Conservation (phyloP, 768 basidiomycete species). For the Hortiboletus flavorubellus region DNA sequence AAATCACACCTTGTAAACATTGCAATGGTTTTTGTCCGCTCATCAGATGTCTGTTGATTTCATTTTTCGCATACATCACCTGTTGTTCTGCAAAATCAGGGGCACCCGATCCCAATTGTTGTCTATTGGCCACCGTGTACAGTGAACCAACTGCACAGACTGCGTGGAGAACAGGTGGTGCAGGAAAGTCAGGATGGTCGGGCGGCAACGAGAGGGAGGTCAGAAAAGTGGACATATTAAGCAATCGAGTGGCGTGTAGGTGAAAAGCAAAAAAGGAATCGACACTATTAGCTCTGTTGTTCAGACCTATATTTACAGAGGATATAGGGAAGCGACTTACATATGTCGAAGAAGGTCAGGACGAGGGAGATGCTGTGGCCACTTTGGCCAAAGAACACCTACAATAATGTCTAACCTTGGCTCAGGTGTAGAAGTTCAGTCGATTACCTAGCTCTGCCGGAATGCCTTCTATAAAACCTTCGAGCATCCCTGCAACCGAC, state of each 20-base stretch:
- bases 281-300: slow-evolving; percentile 40
- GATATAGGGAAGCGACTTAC: slow-evolving; percentile 36
- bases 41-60: slow-evolving; percentile 45
- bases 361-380: slow-evolving; percentile 63
- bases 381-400: slow-evolving; percentile 34
- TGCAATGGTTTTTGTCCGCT: slow-evolving; percentile 56
- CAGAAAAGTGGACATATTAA: slow-evolving; percentile 67
- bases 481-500: background rate
- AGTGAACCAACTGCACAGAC: slow-evolving; percentile 79
- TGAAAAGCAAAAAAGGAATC: slow-evolving; percentile 79
- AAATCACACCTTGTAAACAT: slow-evolving; percentile 53
- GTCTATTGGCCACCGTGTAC: slow-evolving; percentile 58
- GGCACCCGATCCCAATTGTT: slow-evolving; percentile 1
- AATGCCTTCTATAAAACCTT: background rate
- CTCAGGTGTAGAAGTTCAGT: background rate
- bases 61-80: slow-evolving; percentile 50
- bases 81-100: slow-evolving; percentile 60
- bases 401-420: background rate
- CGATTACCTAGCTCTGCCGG: slow-evolving; percentile 6
- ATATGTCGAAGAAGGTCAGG: slow-evolving; percentile 62
- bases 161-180: slow-evolving; percentile 71
- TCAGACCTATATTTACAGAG: background rate
- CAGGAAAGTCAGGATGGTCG: slow-evolving; percentile 70
- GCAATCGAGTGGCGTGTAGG: slow-evolving; percentile 66
- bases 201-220: slow-evolving; percentile 61